Evolutionary conservation across 495 filamentous ascomycete genomes (phyloP), one percentile per base, ranked within the genome.

Genomic region (Staphylotrichum longicolle): DNA sequence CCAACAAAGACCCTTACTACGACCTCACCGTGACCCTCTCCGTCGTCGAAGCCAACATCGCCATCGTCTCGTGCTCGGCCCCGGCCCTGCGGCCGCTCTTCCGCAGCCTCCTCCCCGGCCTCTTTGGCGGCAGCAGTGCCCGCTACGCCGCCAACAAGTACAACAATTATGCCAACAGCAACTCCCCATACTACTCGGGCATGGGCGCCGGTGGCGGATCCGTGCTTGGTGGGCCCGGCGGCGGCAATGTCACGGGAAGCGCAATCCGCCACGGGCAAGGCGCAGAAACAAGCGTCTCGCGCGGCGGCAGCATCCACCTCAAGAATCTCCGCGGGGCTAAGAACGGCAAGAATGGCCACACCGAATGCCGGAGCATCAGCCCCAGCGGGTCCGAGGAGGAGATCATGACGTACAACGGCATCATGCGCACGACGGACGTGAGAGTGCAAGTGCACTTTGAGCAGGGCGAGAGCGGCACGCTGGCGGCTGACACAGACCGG

Each of bases 1-100:
- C 41, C 69, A 5, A 61, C 63, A 60, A 68, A 63, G 35, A 65
- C 58, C 37, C 64, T 55, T 37, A 67, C 69, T 37, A 60, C 64
- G 52, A 67, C 50, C 77, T 82, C 49, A 74, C 75, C 14, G 78
- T 78, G 62, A 71, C 68, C 27, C 76, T 72, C 49, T 79, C 77
- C 0, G 79, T 74, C 53, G 70, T 83, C 35, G 80, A 82, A 66
- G 76, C 76, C n/a, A 81, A 82, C 62, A 62, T 82, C 7, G 80
- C 80, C 30, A 74, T 82, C 63, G 72, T 81, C 20, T 73, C 79
- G 2, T 79, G 78, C 15, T 83, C 67, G 10, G 69, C 65, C 0
- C 74, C 74, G 9, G 73, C 74, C 3, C 57, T 77, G n/a, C 60
- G 72, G 11, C 74, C 74, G 0, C 64, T 77, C 12, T 65, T 74